phyloP scores from a whole-genome alignment of 2,329 filamentous ascomycete species.

The Neonectria punicea region DNA sequence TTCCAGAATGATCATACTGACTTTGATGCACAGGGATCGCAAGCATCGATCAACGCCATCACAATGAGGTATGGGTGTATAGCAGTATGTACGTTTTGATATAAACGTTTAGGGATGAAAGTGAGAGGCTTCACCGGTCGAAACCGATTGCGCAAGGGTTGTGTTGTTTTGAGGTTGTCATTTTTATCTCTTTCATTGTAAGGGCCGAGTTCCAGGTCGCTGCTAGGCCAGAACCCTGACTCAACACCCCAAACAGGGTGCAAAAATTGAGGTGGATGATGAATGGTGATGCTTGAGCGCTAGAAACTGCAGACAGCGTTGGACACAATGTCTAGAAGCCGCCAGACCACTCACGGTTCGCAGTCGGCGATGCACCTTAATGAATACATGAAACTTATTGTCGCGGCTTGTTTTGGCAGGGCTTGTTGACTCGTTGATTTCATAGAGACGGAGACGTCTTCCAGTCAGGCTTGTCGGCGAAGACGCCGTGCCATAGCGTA shows the following conservation, averaged over 20 bases:
- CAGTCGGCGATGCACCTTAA: slow-evolving; percentile 42
- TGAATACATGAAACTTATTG: slow-evolving; percentile 43
- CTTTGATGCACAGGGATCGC: slow-evolving; percentile 39
- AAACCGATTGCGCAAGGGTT: slow-evolving; percentile 33
- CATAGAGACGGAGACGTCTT: neutral
- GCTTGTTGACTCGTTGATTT: neutral
- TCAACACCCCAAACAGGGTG: slow-evolving; percentile 25
- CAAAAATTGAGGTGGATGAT: slow-evolving; percentile 37
- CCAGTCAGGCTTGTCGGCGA: too few species aligned
- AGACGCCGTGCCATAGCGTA: neutral
- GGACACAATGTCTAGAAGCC: slow-evolving; percentile 37
- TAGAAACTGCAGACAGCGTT: slow-evolving; percentile 39
- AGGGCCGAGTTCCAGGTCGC: slow-evolving; percentile 30
- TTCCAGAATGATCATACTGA: slow-evolving; percentile 5
- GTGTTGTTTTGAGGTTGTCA: slow-evolving; percentile 32
- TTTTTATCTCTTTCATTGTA: slow-evolving; percentile 33
- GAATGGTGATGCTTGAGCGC: slow-evolving; percentile 31
- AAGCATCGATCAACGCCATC: slow-evolving; percentile 41
- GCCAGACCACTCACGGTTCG: slow-evolving; percentile 34
- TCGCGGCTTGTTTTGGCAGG: neutral
- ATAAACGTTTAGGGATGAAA: slow-evolving; percentile 30
- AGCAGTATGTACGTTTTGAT: slow-evolving; percentile 42
- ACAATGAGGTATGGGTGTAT: slow-evolving; percentile 39
- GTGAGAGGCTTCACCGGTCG: slow-evolving; percentile 25
- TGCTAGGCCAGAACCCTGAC: slow-evolving; percentile 21